Conservation (phyloP, 768 basidiomycete species). For the Daedalea quercina region DNA sequence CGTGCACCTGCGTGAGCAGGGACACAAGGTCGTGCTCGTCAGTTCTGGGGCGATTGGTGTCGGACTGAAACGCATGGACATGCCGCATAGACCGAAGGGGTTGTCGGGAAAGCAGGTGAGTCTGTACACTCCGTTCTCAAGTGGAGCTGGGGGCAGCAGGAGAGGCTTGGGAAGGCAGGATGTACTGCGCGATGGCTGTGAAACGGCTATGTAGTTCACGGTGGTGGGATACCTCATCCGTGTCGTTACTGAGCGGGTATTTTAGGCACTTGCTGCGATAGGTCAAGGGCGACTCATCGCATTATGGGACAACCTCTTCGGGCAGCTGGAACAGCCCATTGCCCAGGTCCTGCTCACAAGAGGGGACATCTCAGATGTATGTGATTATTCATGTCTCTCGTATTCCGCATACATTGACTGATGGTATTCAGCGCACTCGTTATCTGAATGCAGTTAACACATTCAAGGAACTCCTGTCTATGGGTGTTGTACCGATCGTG, state of each 20-base stretch:
- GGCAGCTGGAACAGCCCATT: slow-evolving; percentile 90
- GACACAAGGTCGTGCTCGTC: slow-evolving; percentile 93
- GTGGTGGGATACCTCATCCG: too few relatives aligned
- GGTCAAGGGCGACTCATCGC: slow-evolving; percentile 96
- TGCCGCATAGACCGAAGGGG: slow-evolving; percentile 73
- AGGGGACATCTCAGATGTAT: slow-evolving; percentile 94
- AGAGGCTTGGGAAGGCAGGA: background rate
- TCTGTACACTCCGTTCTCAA: slow-evolving; percentile 3
- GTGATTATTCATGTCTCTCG: slow-evolving; percentile 13
- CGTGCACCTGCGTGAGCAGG: slow-evolving; percentile 62
- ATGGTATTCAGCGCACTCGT: slow-evolving; percentile 63
- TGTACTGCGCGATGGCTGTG: too few relatives aligned
- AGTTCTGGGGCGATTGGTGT: slow-evolving; percentile 98
- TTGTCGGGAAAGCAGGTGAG: slow-evolving; percentile 87
- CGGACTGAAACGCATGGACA: slow-evolving; percentile 85
- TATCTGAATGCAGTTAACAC: slow-evolving; percentile 98
- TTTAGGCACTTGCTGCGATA: slow-evolving; percentile 96
- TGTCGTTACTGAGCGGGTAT: too few relatives aligned
- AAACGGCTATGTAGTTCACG: too few relatives aligned
- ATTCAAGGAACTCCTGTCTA: slow-evolving; percentile 79
- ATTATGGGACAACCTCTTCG: slow-evolving; percentile 94
- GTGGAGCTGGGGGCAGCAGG: too few relatives aligned
- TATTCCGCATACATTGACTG: background rate
- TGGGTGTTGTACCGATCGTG: slow-evolving; percentile 97
- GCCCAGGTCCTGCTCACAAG: slow-evolving; percentile 92